Evolutionary conservation across 495 filamentous ascomycete genomes (phyloP).

Genomic region (Collariella sp.): DNA sequence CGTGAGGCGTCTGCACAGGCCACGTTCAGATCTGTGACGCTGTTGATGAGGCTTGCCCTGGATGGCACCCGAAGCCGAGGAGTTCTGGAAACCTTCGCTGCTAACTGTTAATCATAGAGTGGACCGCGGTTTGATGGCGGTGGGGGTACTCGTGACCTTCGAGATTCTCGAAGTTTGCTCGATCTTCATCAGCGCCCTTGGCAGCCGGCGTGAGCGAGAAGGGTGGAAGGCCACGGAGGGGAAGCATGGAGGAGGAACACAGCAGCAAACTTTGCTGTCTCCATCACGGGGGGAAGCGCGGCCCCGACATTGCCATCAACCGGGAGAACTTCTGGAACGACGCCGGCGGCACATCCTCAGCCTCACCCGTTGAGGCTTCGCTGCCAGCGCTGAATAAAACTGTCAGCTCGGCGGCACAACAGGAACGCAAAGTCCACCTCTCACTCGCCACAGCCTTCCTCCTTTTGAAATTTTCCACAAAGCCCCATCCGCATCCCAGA

Average conservation of each 20-base stretch:
- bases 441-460: no score
- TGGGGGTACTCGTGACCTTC: background rate
- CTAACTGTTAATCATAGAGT: background rate
- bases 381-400: no score
- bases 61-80: background rate
- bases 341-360: background rate
- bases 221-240: background rate
- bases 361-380: background rate
- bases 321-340: background rate
- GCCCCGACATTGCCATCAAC: background rate
- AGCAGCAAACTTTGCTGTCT: background rate
- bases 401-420: slow-evolving; percentile 1
- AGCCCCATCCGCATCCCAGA: no score
- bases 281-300: background rate
- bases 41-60: background rate
- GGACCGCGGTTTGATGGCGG: background rate
- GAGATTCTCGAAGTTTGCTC: no score
- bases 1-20: background rate
- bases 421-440: background rate
- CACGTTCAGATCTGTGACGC: background rate
- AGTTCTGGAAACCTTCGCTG: background rate
- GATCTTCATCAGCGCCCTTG: background rate
- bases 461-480: no score
- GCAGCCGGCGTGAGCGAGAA: background rate
- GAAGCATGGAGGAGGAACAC: background rate